Base-by-base conservation (phyloP, 352 stramenopile genomes). In the Pythium sukuiense region DNA sequence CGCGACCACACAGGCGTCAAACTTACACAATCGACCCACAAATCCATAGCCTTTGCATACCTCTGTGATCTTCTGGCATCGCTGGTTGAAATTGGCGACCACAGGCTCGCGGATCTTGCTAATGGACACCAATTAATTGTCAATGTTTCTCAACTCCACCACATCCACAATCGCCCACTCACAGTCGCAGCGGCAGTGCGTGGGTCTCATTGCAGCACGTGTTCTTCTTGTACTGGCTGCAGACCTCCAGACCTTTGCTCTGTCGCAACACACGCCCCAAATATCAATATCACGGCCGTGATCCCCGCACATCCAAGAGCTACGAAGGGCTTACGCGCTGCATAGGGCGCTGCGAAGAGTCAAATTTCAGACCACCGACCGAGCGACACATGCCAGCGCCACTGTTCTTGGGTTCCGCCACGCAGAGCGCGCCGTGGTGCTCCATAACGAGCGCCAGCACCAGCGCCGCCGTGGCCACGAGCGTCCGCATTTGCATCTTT, bases 161-260 rank as follows among this genome's bases (percentile, higher is more conserved):
- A 24, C 20, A 24, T 24, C 20, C 20, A 24, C 20, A 24, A 24
- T 24, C 20, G 4, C 16, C 1, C 12, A 79, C 78, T 59, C 74
- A 92, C 84, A 90, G 64, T 35, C 83, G 80, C 24, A 95, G 70
- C 59, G 83, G 55, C 41, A 87, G 69, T 16, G 62, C 68, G 64
- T 95, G 87, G n/a, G 77, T 86, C 65, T 73, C 78, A 52, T 92
- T 88, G 64, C 87, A 95, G 76, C 87, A 92, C 63, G 85, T 93
- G 73, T 83, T 92, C 61, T 87, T 81, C 39, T 67, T 68, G 71
- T 95, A 95, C 63, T 95, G 90, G 70, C 71, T 85, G 69, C 86
- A 94, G 13, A 93, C 79, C 35, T 94, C 83, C 56, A 94, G 73
- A 1, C 77, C 74, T 32, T 87, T 83, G 27, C 55, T 81, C 84